A percentile compares a stretch with the other conserved stretches of the same genome.
Conservation (phyloP, 768 basidiomycete genomes). For the Sutorius australiensis region DNA sequence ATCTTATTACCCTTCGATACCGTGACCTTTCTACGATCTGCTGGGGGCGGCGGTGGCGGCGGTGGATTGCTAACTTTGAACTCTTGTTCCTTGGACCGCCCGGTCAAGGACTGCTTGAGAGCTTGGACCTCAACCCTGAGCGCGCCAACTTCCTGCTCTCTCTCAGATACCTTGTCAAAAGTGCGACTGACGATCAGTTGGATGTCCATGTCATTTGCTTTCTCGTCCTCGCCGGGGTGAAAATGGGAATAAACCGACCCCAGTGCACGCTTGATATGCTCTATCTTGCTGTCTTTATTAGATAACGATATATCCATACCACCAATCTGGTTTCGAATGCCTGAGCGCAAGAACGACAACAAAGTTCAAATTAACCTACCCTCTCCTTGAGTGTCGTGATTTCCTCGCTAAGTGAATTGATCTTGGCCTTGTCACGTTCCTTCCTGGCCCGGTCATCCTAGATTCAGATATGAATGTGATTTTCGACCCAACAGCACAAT, state of each 20-base stretch:
- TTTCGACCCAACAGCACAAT: neutral
- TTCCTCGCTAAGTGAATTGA: slow-evolving; percentile 71
- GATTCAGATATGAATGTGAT: neutral
- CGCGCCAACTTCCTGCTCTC: slow-evolving; percentile 59
- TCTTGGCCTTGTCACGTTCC: slow-evolving; percentile 71
- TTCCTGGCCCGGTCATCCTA: slow-evolving; percentile 73
- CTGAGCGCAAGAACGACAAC: neutral
- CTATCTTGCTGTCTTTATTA: slow-evolving; percentile 67
- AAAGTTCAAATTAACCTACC: slow-evolving; percentile 38
- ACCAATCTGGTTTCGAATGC: slow-evolving; percentile 38
- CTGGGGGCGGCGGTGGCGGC: slow-evolving; percentile 57
- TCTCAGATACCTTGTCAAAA: slow-evolving; percentile 64
- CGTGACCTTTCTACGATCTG: slow-evolving; percentile 5
- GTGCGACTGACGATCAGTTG: slow-evolving; percentile 65
- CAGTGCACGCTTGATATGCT: slow-evolving; percentile 78
- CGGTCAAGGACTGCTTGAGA: slow-evolving; percentile 48
- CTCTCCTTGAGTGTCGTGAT: slow-evolving; percentile 65
- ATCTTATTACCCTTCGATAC: slow-evolving; percentile 7
- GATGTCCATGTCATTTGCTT: slow-evolving; percentile 55
- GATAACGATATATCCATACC: slow-evolving; percentile 47
- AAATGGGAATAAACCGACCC: slow-evolving; percentile 86
- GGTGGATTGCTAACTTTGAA: slow-evolving; percentile 67
- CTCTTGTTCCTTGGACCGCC: slow-evolving; percentile 59
- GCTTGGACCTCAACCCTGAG: slow-evolving; percentile 49
- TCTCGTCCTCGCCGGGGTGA: slow-evolving; percentile 45